These are phyloP conservation scores for Apostasia ramifera DNA, from an alignment of 106 monocot genomes.

Conservation along the genomic window DNA sequence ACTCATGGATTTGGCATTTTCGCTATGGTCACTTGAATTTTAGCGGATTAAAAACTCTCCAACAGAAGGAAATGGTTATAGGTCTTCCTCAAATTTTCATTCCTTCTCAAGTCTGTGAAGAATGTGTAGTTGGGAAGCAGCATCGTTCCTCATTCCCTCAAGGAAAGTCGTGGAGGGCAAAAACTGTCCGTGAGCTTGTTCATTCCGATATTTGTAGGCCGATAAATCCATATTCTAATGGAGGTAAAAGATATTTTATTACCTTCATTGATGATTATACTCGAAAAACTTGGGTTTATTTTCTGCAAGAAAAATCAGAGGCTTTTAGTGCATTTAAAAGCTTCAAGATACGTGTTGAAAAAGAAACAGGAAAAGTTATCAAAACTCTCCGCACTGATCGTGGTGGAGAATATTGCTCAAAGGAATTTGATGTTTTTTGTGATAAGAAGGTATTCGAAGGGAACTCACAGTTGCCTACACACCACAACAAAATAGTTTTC, in stretches of 20 bases:
- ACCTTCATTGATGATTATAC: slow-evolving; percentile 11
- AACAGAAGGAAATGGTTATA: slow-evolving; percentile 1
- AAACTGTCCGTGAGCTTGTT: neutral
- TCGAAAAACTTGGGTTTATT: slow-evolving; percentile 9
- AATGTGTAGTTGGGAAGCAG: slow-evolving; percentile 9
- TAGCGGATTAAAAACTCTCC: slow-evolving; percentile 1
- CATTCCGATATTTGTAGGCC: slow-evolving; percentile 2
- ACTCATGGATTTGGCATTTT: slow-evolving; percentile 7
- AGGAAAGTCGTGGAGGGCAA: slow-evolving; percentile 5
- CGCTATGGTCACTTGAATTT: slow-evolving; percentile 9
- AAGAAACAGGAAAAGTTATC: neutral
- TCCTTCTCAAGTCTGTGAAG: slow-evolving; percentile 8
- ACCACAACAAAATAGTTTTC: neutral
- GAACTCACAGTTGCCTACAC: neutral
- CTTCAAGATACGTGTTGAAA: neutral
- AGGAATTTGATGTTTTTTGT: neutral
- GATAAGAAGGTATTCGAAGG: neutral
- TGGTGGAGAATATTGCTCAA: neutral
- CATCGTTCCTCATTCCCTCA: neutral
- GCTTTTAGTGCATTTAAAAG: neutral
- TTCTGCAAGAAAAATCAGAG: slow-evolving; percentile 3
- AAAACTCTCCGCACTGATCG: neutral
- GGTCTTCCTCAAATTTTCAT: slow-evolving; percentile 6
- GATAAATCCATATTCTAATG: slow-evolving; percentile 3
- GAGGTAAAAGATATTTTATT: slow-evolving; percentile 7